A percentile compares a stretch with the other conserved stretches of the same genome.
Evolutionary conservation across 2,329 filamentous ascomycete species (phyloP).

Genomic region (Penicillium crustosum): DNA sequence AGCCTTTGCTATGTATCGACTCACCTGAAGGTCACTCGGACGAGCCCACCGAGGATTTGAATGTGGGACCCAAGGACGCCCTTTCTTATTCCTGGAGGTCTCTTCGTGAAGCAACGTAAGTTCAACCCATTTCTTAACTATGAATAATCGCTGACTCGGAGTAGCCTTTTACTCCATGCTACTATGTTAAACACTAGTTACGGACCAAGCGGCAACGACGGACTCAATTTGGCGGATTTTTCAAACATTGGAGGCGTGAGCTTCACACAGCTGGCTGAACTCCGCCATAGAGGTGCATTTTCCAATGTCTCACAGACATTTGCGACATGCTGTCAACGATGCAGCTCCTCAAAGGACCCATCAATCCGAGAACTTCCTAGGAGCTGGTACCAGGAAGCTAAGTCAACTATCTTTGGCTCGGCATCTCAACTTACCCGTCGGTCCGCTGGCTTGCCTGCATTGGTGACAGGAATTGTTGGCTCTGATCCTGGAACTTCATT

Average conservation of each 20-base stretch:
- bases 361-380: constrained; percentile 53
- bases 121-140: neutral
- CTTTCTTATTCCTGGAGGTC: constrained; percentile 94
- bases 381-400: constrained; percentile 68
- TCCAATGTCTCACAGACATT: constrained; percentile 91
- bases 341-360: constrained; percentile 52
- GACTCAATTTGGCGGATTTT: constrained; percentile 59
- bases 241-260: constrained; percentile 68
- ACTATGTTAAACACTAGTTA: constrained; percentile 58
- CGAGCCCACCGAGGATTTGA: constrained; percentile 64
- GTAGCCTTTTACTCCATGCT: constrained; percentile 68
- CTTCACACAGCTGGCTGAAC: constrained; percentile 76
- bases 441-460: constrained; percentile 85
- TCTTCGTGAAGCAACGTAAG: constrained; percentile 86
- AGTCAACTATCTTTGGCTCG: constrained; percentile 71
- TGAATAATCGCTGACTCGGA: constrained; percentile 19
- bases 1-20: constrained; percentile 81
- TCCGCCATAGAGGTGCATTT: constrained; percentile 90
- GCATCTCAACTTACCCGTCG: constrained; percentile 78
- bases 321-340: constrained; percentile 71
- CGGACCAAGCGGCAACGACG: constrained; percentile 42
- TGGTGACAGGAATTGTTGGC: constrained; percentile 75
- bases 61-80: constrained; percentile 77
- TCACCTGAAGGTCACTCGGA: constrained; percentile 81
- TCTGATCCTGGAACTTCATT: constrained; percentile 56